Evolutionary conservation across 164 flowering plant species (phyloP).

Genomic region (Annona squamosa): DNA sequence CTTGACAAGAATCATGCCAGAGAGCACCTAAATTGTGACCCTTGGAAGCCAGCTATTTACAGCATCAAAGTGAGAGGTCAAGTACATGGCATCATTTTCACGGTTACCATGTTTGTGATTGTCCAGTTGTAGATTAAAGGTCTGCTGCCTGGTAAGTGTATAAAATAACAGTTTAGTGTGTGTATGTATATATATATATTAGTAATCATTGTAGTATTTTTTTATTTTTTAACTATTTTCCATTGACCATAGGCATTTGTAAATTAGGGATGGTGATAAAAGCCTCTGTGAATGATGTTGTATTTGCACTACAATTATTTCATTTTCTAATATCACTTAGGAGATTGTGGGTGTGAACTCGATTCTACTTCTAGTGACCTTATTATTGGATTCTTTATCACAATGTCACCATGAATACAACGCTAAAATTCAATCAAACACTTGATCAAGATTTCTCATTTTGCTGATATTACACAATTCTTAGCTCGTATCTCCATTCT

Average conservation of each 20-base stretch:
- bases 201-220: too few species aligned
- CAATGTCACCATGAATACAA: neutral
- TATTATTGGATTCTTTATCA: neutral
- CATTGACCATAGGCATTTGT: neutral
- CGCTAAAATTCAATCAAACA: too few species aligned
- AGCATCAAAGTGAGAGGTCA: constrained; percentile 32
- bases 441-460: neutral
- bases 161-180: constrained; percentile 47
- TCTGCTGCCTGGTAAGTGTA: constrained; percentile 80
- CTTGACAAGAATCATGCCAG: constrained; percentile 78
- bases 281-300: neutral
- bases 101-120: constrained; percentile 22
- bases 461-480: neutral
- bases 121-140: constrained; percentile 18
- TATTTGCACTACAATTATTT: constrained; percentile 5
- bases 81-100: constrained; percentile 10
- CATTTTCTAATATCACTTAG: constrained; percentile 30
- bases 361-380: neutral
- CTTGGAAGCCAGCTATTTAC: constrained; percentile 79
- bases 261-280: too few species aligned
- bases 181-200: too few species aligned
- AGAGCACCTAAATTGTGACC: constrained; percentile 68
- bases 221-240: constrained; percentile 4
- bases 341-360: constrained; percentile 19
- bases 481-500: too few species aligned